These are phyloP conservation scores for Candida germanica DNA, from an alignment of 805 yeast species.

Conservation along the genomic window DNA sequence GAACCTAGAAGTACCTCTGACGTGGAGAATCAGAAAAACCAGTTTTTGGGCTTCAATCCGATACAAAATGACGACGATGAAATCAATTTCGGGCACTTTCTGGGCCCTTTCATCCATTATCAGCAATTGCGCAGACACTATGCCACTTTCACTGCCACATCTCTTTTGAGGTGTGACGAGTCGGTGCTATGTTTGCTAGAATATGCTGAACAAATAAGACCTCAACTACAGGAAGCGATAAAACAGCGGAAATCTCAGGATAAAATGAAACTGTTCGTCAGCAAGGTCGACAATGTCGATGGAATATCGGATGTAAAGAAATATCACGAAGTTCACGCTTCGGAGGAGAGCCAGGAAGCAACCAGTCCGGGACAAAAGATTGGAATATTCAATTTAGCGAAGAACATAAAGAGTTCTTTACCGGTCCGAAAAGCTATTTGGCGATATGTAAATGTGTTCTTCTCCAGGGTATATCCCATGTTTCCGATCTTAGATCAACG, in stretches of 20 bases:
- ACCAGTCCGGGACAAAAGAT: background rate
- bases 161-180: background rate
- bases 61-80: background rate
- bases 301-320: constrained; percentile 4
- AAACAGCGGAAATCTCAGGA: background rate
- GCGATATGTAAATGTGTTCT: constrained; percentile 55
- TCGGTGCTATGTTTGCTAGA: background rate
- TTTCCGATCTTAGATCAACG: constrained; percentile 64
- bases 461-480: constrained; percentile 55
- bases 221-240: background rate
- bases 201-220: background rate
- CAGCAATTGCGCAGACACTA: constrained; percentile 3
- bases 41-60: constrained; percentile 11
- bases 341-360: background rate
- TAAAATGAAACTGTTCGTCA: constrained; percentile 2
- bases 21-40: too few relatives aligned
- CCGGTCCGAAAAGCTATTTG: constrained; percentile 56
- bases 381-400: too few relatives aligned
- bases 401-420: too few relatives aligned
- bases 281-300: constrained; percentile 2
- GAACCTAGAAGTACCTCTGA: too few relatives aligned
- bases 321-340: background rate
- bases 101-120: background rate
- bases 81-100: constrained; percentile 4
- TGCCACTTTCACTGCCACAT: background rate